A percentile compares a stretch with the other conserved stretches of the same genome.
These are phyloP conservation scores for Echeveria elegans DNA, from an alignment of 164 flowering plant genomes.

Conservation along the genomic window DNA sequence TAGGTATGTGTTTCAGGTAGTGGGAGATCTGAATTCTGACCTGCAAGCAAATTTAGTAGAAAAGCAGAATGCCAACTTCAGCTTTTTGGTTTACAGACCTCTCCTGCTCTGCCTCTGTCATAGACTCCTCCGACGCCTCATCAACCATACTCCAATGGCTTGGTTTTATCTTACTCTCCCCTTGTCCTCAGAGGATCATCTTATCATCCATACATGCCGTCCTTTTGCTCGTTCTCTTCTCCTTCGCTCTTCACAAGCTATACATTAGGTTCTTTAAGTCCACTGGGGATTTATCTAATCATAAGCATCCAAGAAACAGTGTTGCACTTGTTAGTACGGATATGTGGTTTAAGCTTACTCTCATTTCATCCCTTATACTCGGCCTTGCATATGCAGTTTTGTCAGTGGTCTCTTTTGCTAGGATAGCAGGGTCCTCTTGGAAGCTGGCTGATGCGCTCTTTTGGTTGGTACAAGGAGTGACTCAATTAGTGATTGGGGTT, in stretches of 20 bases:
- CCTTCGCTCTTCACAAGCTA: constrained; percentile 8
- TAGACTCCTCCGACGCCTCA: constrained; percentile 5
- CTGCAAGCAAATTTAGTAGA: background rate
- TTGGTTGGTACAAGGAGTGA: constrained; percentile 54
- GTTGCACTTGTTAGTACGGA: constrained; percentile 18
- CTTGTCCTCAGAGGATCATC: constrained; percentile 74
- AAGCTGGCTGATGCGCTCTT: constrained; percentile 40
- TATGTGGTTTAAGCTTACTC: constrained; percentile 46
- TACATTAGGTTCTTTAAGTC: constrained; percentile 21
- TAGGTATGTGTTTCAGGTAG: background rate
- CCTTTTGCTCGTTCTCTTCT: constrained; percentile 4
- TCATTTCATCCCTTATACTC: constrained; percentile 32
- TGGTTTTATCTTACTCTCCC: constrained; percentile 66
- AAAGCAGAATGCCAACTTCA: constrained; percentile 10
- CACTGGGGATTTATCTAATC: constrained; percentile 4
- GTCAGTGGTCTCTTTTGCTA: constrained; percentile 33
- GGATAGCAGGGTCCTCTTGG: constrained; percentile 23
- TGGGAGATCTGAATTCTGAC: background rate
- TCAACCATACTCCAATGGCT: constrained; percentile 39
- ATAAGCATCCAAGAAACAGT: constrained; percentile 21
- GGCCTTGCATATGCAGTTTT: constrained; percentile 29
- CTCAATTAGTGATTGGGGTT: constrained; percentile 33
- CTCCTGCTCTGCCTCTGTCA: constrained; percentile 9
- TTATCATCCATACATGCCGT: constrained; percentile 35
- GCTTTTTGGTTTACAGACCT: constrained; percentile 10